Percentiles rank a stretch among this genome's conserved stretches.
Evolutionary conservation across 495 filamentous ascomycete species (phyloP).

Genomic region (Aspergillus sclerotiicarbonarius): DNA sequence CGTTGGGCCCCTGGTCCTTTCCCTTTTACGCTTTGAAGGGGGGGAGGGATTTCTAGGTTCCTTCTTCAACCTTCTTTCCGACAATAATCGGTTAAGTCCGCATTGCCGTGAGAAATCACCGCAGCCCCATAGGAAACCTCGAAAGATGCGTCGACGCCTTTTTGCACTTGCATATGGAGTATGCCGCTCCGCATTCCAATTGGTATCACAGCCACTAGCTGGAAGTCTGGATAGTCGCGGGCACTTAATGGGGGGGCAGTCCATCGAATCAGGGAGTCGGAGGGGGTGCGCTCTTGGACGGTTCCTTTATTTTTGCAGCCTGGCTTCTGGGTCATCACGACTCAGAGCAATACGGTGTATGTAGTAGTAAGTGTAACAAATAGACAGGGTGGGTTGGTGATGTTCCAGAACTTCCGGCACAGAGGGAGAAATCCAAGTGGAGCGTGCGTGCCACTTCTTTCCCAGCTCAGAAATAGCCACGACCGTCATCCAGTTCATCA

Average conservation of each 20-base stretch:
- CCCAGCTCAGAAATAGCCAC: slow-evolving; percentile 7
- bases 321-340: slow-evolving; percentile 8
- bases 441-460: slow-evolving; percentile 8
- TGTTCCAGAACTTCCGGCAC: slow-evolving; percentile 17
- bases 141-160: not conserved
- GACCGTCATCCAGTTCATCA: not conserved
- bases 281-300: not conserved
- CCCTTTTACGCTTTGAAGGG: not conserved
- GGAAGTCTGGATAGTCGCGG: not conserved
- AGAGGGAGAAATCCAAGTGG: slow-evolving; percentile 6
- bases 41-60: not conserved
- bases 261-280: not conserved
- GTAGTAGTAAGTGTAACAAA: slow-evolving; percentile 6
- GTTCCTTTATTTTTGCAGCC: slow-evolving; percentile 6
- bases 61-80: not conserved
- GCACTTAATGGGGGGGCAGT: not conserved
- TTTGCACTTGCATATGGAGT: not conserved
- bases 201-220: not conserved
- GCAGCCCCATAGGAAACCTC: not conserved
- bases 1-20: not conserved
- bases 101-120: not conserved
- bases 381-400: slow-evolving; percentile 6
- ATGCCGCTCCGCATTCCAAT: not conserved
- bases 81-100: not conserved
- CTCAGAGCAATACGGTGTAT: slow-evolving; percentile 4